These are phyloP conservation scores for Lotus japonicus DNA, from an alignment of 306 rosid species.

Conservation along the genomic window DNA sequence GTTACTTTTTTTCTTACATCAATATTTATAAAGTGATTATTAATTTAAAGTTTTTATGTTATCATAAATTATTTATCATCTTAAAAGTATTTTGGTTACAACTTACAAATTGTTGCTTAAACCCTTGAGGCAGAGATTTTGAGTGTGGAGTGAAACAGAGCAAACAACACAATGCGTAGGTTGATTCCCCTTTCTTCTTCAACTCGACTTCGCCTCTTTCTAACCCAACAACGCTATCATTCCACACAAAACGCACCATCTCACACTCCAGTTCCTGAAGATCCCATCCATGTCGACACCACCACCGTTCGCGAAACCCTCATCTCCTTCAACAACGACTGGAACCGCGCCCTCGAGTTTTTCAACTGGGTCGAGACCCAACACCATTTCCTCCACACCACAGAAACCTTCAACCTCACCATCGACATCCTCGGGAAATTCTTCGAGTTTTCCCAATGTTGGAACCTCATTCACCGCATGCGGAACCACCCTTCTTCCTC, in stretches of 20 bases:
- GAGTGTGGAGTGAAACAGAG: neutral
- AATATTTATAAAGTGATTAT: too few species aligned
- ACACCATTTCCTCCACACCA: conserved; percentile 43
- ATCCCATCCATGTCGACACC: conserved; percentile 18
- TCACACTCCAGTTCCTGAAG: neutral
- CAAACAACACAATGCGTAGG: neutral
- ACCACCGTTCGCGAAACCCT: conserved; percentile 50
- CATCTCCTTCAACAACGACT: conserved; percentile 62
- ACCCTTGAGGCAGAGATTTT: neutral
- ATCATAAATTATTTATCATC: too few species aligned
- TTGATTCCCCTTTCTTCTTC: neutral
- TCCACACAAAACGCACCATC: neutral
- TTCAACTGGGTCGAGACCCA: conserved; percentile 60
- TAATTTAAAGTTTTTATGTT: too few species aligned
- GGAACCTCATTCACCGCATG: conserved; percentile 68
- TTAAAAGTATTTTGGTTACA: too few species aligned
- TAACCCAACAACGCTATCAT: neutral
- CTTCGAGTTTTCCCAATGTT: conserved; percentile 63
- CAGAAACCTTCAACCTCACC: conserved; percentile 57
- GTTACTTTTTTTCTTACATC: too few species aligned
- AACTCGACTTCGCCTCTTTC: neutral
- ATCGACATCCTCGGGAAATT: conserved; percentile 77
- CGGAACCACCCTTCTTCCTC: conserved; percentile 27
- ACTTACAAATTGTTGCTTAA: too few species aligned
- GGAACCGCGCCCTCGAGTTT: conserved; percentile 76